Conservation (phyloP, 257 asterid genomes). For the Solanum neorickii region DNA sequence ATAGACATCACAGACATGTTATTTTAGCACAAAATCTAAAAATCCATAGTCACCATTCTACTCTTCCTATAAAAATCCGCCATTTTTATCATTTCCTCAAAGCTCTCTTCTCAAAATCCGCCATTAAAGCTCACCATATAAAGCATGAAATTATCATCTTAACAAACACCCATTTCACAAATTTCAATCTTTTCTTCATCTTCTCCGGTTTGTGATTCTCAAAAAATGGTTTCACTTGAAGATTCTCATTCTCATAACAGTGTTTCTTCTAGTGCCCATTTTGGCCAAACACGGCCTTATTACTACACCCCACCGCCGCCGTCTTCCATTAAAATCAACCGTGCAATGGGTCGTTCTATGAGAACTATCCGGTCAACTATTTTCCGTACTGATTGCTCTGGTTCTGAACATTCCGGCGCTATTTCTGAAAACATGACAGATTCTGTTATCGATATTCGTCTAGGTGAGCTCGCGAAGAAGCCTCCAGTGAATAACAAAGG, state of each 20-base stretch:
- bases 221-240: constrained; percentile 44
- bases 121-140: not conserved
- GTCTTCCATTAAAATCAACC: constrained; percentile 36
- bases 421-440: constrained; percentile 52
- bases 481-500: constrained; percentile 5
- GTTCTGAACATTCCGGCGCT: constrained; percentile 13
- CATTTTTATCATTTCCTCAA: constrained; percentile 9
- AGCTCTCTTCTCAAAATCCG: not conserved
- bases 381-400: constrained; percentile 24
- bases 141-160: not conserved
- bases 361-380: constrained; percentile 47
- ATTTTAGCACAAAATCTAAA: not conserved
- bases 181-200: not conserved
- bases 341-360: constrained; percentile 53
- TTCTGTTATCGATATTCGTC: constrained; percentile 61
- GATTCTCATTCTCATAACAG: constrained; percentile 25
- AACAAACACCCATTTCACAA: not conserved
- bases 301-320: constrained; percentile 63
- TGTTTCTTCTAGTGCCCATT: constrained; percentile 20
- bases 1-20: not conserved
- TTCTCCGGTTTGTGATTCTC: constrained; percentile 5
- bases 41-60: not conserved
- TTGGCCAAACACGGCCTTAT: constrained; percentile 31
- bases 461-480: constrained; percentile 53
- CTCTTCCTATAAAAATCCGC: constrained; percentile 17